Conservation (phyloP, 371 early-diverging fungal species). For the Amoeboaphelidium protococcarum region DNA sequence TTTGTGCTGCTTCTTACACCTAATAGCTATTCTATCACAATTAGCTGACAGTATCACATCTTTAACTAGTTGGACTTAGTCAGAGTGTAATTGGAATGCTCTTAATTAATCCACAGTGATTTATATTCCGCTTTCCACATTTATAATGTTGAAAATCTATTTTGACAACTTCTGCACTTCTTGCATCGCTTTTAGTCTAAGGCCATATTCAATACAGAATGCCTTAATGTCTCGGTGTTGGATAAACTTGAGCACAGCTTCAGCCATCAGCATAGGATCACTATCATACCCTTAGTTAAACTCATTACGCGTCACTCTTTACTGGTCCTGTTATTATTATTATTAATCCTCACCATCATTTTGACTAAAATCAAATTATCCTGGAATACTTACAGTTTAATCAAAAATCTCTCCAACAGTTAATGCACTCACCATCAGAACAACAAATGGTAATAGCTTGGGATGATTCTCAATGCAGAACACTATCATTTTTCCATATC, state of each 20-base stretch:
- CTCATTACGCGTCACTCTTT: slow-evolving; percentile 6
- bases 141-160: slow-evolving; percentile 55
- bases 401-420: slow-evolving; percentile 75
- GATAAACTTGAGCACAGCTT: slow-evolving; percentile 53
- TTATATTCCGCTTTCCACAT: too few species aligned
- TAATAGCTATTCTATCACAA: too few species aligned
- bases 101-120: too few species aligned
- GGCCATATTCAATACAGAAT: slow-evolving; percentile 50
- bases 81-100: too few species aligned
- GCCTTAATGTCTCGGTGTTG: slow-evolving; percentile 26
- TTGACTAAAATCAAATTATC: neutral
- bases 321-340: neutral
- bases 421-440: slow-evolving; percentile 64
- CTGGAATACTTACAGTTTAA: slow-evolving; percentile 11
- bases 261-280: slow-evolving; percentile 19
- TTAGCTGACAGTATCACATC: too few species aligned
- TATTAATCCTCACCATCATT: neutral
- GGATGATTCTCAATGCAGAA: slow-evolving; percentile 41
- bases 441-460: slow-evolving; percentile 49
- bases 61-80: too few species aligned
- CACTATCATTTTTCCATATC: slow-evolving; percentile 77
- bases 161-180: slow-evolving; percentile 63
- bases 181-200: slow-evolving; percentile 70
- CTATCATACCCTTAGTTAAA: neutral
- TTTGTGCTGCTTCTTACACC: too few species aligned